These are phyloP conservation scores for Curvularia eragrostidis DNA, from an alignment of 2,329 filamentous ascomycete genomes.

Conservation along the genomic window DNA sequence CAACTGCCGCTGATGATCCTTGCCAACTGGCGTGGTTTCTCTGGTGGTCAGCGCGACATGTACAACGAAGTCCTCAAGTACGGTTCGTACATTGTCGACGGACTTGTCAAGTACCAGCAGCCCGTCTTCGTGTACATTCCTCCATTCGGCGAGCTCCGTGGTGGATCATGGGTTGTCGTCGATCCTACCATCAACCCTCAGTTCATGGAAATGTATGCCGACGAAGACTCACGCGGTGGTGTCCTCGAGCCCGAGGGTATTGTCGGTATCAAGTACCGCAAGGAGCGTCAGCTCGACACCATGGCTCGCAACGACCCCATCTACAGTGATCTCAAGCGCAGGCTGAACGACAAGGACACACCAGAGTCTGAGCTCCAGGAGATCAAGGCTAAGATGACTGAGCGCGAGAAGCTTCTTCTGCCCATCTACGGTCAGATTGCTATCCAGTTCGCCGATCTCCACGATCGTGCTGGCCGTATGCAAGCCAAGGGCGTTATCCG, in stretches of 20 bases:
- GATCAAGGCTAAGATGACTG: constrained; percentile 83
- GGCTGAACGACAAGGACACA: constrained; percentile 71
- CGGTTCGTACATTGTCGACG: constrained; percentile 98
- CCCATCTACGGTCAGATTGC: constrained; percentile 95
- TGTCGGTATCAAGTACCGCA: constrained; percentile 97
- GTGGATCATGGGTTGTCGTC: constrained; percentile 98
- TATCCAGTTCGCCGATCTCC: constrained; percentile 95
- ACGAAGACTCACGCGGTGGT: constrained; percentile 92
- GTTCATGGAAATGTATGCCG: constrained; percentile 99
- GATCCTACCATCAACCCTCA: constrained; percentile 97
- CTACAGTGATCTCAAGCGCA: constrained; percentile 84
- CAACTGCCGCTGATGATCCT: constrained; percentile 98
- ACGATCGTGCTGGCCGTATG: constrained; percentile 97
- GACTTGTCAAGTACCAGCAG: constrained; percentile 97
- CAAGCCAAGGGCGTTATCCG: constrained; percentile 96
- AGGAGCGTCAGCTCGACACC: constrained; percentile 94
- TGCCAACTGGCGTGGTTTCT: constrained; percentile 99
- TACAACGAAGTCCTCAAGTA: constrained; percentile 99
- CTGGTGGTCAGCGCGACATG: constrained; percentile 98
- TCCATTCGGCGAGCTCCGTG: constrained; percentile 93
- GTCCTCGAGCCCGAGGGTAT: constrained; percentile 98
- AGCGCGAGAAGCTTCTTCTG: constrained; percentile 85
- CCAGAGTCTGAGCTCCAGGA: constrained; percentile 75
- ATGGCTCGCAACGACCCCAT: constrained; percentile 91
- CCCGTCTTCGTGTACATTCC: constrained; percentile 99